phyloP scores from a whole-genome alignment of 306 rosid genomes.

The Arachis stenosperma region DNA sequence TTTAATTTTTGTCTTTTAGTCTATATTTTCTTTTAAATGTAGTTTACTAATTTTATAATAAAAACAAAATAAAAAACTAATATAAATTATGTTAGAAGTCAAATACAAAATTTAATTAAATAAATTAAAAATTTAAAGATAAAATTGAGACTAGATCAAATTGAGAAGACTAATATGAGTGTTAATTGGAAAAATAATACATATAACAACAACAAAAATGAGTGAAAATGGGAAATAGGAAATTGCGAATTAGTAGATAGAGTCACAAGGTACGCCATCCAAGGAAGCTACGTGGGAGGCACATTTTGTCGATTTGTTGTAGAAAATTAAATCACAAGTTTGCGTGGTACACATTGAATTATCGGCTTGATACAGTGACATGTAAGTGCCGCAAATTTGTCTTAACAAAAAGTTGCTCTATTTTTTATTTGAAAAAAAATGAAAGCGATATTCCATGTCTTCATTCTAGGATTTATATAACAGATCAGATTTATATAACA shows the following conservation, averaged over 20 bases:
- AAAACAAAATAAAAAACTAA: no score
- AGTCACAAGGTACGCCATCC: background rate
- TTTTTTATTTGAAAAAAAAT: constrained; percentile 24
- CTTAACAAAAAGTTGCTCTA: constrained; percentile 39
- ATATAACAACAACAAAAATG: no score
- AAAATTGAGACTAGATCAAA: no score
- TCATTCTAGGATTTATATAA: background rate
- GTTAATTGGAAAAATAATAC: no score
- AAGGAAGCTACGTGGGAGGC: constrained; percentile 25
- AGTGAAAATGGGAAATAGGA: no score
- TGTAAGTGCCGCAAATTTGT: constrained; percentile 46
- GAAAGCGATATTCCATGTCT: constrained; percentile 42
- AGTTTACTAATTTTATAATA: no score
- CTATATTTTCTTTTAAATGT: no score
- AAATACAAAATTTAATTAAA: no score
- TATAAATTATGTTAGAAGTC: no score
- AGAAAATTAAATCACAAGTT: constrained; percentile 8
- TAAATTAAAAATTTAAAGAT: no score
- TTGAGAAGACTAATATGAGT: no score
- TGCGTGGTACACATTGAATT: constrained; percentile 36
- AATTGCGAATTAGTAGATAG: background rate
- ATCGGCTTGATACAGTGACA: constrained; percentile 41
- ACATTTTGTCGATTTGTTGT: constrained; percentile 41
- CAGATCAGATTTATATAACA: background rate
- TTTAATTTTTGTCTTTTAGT: no score